Percentiles rank a stretch among this genome's conserved stretches.
These are phyloP conservation scores for Annulohypoxylon nitens DNA, from an alignment of 495 filamentous ascomycete species.

Conservation along the genomic window DNA sequence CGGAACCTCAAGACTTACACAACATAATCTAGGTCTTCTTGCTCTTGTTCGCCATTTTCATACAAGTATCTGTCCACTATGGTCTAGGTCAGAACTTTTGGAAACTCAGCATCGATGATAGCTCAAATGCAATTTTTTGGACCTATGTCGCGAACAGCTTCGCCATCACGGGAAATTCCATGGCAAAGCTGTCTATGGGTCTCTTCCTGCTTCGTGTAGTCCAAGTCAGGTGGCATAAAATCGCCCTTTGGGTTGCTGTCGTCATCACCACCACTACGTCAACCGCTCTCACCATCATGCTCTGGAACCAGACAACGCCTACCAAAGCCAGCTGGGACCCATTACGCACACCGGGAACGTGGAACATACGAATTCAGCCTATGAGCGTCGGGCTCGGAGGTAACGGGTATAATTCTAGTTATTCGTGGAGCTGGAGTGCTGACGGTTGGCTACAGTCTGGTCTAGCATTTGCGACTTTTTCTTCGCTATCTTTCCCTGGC, in stretches of 20 bases:
- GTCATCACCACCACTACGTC: conserved; percentile 51
- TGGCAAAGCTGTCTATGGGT: conserved; percentile 59
- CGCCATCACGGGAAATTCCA: conserved; percentile 55
- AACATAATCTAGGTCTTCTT: conserved; percentile 46
- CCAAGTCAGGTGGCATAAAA: conserved; percentile 53
- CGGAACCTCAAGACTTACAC: conserved; percentile 10
- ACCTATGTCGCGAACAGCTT: conserved; percentile 57
- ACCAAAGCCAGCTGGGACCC: conserved; percentile 55
- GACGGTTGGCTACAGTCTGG: conserved; percentile 48
- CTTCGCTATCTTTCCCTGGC: conserved; percentile 61
- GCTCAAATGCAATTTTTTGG: conserved; percentile 56
- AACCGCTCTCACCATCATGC: conserved; percentile 50
- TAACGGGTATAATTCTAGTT: conserved; percentile 14
- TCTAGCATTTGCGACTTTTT: conserved; percentile 60
- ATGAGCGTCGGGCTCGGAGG: conserved; percentile 56
- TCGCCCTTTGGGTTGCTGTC: conserved; percentile 54
- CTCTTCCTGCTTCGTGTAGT: conserved; percentile 58
- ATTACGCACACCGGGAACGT: conserved; percentile 53
- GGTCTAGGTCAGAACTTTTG: conserved; percentile 54
- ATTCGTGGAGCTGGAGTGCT: not conserved
- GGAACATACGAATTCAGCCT: conserved; percentile 56
- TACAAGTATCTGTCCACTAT: conserved; percentile 54
- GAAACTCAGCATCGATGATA: conserved; percentile 49
- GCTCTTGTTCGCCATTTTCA: conserved; percentile 51
- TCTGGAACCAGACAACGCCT: conserved; percentile 57